Conservation (phyloP, 2,329 filamentous ascomycete species). For the Colletotrichum musae region DNA sequence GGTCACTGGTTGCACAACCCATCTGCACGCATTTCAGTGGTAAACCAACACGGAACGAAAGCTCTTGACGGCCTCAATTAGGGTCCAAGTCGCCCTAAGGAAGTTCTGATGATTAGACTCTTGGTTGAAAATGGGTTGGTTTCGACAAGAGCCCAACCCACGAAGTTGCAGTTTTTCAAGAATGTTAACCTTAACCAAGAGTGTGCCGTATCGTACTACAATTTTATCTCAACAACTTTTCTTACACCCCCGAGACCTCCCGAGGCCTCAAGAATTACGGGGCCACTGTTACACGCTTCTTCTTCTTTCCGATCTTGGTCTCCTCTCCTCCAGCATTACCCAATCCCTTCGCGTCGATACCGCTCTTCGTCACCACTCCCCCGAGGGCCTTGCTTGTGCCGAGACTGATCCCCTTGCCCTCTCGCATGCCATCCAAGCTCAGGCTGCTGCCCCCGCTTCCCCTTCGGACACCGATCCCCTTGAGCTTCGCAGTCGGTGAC, state of each 20-base stretch:
- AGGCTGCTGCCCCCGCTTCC: slow-evolving; percentile 53
- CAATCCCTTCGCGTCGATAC: slow-evolving; percentile 42
- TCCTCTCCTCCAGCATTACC: slow-evolving; percentile 38
- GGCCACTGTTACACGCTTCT: slow-evolving; percentile 38
- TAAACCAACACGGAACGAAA: too few species aligned
- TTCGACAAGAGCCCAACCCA: too few species aligned
- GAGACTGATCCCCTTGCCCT: slow-evolving; percentile 57
- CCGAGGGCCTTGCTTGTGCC: slow-evolving; percentile 54
- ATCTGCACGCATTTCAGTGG: too few species aligned
- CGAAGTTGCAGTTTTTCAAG: neutral
- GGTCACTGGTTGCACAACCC: too few species aligned
- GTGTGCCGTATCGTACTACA: slow-evolving; percentile 3
- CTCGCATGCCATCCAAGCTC: slow-evolving; percentile 56
- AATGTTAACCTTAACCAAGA: neutral
- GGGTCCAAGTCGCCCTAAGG: too few species aligned
- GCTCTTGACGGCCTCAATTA: too few species aligned
- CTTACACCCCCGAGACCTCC: neutral
- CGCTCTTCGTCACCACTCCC: slow-evolving; percentile 53
- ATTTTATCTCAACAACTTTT: slow-evolving; percentile 12
- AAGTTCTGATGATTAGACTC: too few species aligned
- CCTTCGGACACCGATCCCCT: slow-evolving; percentile 48
- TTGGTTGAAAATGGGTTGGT: too few species aligned
- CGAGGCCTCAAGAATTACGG: slow-evolving; percentile 20
- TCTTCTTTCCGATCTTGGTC: slow-evolving; percentile 36
- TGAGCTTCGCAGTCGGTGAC: slow-evolving; percentile 47